Evolutionary conservation across 2,329 filamentous ascomycete species (phyloP).

Genomic region (Fusarium sp.): DNA sequence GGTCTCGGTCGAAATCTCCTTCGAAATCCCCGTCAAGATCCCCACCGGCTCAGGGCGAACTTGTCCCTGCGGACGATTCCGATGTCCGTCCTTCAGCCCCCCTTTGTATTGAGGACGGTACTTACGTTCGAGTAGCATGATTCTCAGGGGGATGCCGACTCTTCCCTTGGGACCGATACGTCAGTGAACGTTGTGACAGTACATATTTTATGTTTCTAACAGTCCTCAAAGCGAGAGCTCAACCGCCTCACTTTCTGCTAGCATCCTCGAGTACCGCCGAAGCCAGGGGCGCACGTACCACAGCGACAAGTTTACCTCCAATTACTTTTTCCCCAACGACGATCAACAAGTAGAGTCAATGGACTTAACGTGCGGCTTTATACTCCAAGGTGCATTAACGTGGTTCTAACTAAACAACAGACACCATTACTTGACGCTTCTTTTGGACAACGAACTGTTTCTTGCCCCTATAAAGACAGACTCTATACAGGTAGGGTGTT

Average conservation of each 20-base stretch:
- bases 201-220: rapidly evolving
- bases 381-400: rapidly evolving
- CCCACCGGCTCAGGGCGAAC: rapidly evolving
- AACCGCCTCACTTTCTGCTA: constrained; percentile 1
- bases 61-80: background rate
- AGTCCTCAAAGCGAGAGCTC: background rate
- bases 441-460: constrained; percentile 1
- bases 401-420: rapidly evolving
- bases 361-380: background rate
- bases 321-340: constrained; percentile 6
- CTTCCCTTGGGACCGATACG: background rate
- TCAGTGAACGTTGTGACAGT: rapidly evolving
- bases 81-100: rapidly evolving
- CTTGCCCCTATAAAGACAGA: background rate
- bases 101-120: rapidly evolving
- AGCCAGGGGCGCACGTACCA: constrained; percentile 3
- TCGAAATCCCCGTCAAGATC: background rate
- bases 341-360: constrained; percentile 4
- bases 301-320: constrained; percentile 1
- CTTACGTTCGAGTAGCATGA: background rate
- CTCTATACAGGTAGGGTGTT: background rate
- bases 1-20: background rate
- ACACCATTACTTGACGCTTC: constrained; percentile 4
- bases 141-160: background rate
- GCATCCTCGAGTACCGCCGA: background rate